These are phyloP conservation scores for Eucalyptus erythrocorys DNA, from an alignment of 345 rosid genomes.

Conservation along the genomic window DNA sequence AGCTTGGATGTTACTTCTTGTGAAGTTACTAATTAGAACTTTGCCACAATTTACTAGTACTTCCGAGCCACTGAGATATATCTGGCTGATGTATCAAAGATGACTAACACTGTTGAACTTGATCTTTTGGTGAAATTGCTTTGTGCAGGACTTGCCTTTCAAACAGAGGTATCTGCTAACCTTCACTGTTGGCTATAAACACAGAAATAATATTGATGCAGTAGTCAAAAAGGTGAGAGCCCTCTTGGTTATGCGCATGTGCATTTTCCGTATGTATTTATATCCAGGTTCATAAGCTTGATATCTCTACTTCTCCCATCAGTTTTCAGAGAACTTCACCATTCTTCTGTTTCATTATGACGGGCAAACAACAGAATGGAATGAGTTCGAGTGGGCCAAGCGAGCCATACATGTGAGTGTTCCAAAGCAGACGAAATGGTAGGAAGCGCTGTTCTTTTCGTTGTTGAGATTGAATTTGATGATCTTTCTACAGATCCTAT, in stretches of 20 bases:
- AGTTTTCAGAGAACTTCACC: slow-evolving; percentile 91
- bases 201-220: slow-evolving; percentile 69
- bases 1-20: background rate
- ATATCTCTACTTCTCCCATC: slow-evolving; percentile 1
- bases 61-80: background rate
- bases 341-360: slow-evolving; percentile 94
- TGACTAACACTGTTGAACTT: background rate
- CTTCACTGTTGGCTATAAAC: slow-evolving; percentile 85
- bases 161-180: slow-evolving; percentile 77
- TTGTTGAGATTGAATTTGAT: background rate
- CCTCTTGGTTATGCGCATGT: background rate
- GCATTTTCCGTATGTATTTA: background rate
- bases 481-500: background rate
- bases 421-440: slow-evolving; percentile 94
- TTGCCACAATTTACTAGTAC: background rate
- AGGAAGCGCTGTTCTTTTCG: background rate
- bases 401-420: slow-evolving; percentile 85
- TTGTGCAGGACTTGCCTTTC: slow-evolving; percentile 61
- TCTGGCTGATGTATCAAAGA: slow-evolving; percentile 33
- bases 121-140: background rate
- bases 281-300: background rate
- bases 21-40: background rate
- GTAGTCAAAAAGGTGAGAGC: slow-evolving; percentile 80
- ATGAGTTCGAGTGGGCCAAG: slow-evolving; percentile 98
- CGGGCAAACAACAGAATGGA: slow-evolving; percentile 85